Evolutionary conservation across 2,329 filamentous ascomycete genomes (phyloP).

Genomic region (Cercospora brassicicola): DNA sequence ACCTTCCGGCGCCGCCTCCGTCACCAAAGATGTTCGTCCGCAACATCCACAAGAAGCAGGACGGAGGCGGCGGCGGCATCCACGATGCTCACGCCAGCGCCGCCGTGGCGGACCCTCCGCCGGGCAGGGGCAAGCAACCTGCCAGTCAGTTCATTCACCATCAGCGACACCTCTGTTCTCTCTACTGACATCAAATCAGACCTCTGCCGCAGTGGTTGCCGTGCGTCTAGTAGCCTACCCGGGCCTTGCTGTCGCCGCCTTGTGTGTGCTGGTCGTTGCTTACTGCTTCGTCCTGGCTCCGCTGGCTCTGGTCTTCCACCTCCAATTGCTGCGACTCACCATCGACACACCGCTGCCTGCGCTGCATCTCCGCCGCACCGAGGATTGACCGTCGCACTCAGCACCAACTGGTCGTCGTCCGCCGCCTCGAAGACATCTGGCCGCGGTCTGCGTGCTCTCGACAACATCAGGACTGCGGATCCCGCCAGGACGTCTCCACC

Average conservation of each 20-base stretch:
- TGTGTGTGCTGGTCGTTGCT: slow-evolving; percentile 10
- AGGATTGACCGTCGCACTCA: background rate
- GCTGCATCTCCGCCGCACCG: background rate
- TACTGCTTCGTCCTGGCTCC: slow-evolving; percentile 20
- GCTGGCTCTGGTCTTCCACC: slow-evolving; percentile 17
- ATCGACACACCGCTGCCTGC: slow-evolving; percentile 6
- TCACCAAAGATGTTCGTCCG: background rate
- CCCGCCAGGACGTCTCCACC: background rate
- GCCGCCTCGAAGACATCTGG: background rate
- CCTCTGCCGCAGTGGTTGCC: slow-evolving; percentile 13
- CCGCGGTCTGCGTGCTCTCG: background rate
- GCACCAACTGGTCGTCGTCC: background rate
- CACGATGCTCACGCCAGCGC: background rate
- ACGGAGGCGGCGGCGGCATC: background rate
- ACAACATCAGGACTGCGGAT: background rate
- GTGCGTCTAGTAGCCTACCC: slow-evolving; percentile 13
- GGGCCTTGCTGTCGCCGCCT: slow-evolving; percentile 15
- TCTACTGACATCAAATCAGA: slow-evolving; percentile 9
- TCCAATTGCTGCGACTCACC: slow-evolving; percentile 12
- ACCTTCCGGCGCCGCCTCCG: background rate
- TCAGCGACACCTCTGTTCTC: background rate
- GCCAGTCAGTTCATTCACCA: slow-evolving; percentile 7
- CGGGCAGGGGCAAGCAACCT: background rate
- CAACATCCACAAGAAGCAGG: background rate
- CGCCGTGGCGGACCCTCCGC: background rate